Conservation (phyloP, 148 eudicot genomes). For the Silene uniflora region DNA sequence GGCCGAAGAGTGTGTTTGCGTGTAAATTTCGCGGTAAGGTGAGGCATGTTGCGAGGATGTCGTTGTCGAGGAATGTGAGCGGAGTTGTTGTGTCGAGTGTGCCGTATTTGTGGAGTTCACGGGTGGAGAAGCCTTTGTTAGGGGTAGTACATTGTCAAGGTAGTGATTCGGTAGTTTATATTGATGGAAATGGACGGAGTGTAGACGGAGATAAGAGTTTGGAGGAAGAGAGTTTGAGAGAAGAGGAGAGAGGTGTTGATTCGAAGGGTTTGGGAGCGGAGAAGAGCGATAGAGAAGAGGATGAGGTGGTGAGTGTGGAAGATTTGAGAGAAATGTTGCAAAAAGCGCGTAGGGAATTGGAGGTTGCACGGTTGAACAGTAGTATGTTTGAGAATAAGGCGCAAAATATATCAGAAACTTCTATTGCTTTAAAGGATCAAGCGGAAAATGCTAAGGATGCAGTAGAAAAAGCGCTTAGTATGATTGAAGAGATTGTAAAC, state of each 20-base stretch:
- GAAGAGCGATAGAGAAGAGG: constrained; percentile 39
- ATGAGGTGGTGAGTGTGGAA: constrained; percentile 45
- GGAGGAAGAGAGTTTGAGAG: constrained; percentile 33
- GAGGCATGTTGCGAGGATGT: constrained; percentile 28
- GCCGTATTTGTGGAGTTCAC: constrained; percentile 23
- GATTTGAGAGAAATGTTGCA: constrained; percentile 58
- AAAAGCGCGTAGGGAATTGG: constrained; percentile 75
- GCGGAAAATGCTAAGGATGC: constrained; percentile 66
- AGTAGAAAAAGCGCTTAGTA: constrained; percentile 39
- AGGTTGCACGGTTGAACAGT: constrained; percentile 70
- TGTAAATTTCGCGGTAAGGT: constrained; percentile 34
- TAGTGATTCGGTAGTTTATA: constrained; percentile 57
- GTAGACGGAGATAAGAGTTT: constrained; percentile 34
- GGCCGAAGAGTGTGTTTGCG: constrained; percentile 27
- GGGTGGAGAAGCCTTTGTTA: constrained; percentile 18
- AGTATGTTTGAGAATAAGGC: constrained; percentile 87
- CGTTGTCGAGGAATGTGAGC: constrained; percentile 41
- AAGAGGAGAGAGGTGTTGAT: constrained; percentile 28
- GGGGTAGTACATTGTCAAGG: constrained; percentile 51
- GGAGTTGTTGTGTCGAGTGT: constrained; percentile 9
- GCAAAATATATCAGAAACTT: constrained; percentile 79
- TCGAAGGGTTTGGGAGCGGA: constrained; percentile 37
- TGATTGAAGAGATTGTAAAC: constrained; percentile 52
- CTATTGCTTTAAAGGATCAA: constrained; percentile 77
- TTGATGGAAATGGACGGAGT: constrained; percentile 55